Percentiles rank a stretch among this genome's conserved stretches.
Conservation (phyloP, 1,284 basidiomycete genomes). For the Fomitopsis schrenkii region DNA sequence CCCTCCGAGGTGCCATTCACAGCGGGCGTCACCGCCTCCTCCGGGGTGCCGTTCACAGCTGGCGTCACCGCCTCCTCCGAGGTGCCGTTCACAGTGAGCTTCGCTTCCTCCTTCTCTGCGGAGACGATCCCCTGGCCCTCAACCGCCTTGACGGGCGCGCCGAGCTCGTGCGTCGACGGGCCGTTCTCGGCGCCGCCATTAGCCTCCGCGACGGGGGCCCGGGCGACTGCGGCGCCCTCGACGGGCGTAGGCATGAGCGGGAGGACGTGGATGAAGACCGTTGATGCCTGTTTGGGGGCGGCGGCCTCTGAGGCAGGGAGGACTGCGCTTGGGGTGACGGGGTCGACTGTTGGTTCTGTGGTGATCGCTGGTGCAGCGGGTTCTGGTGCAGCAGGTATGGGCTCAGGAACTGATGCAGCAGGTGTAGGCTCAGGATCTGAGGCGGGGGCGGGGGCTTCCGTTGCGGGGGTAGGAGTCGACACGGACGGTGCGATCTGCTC, state of each 20-base stretch:
- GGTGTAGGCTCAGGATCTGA: conserved; percentile 4
- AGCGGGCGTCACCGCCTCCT: not conserved
- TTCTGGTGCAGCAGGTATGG: conserved; percentile 1
- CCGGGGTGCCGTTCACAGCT: not conserved
- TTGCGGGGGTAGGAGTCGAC: conserved; percentile 5
- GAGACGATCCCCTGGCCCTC: not conserved
- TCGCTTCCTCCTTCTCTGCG: not conserved
- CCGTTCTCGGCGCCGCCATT: not conserved
- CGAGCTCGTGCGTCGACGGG: conserved; percentile 16
- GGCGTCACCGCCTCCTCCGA: not conserved
- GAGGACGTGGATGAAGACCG: conserved; percentile 9
- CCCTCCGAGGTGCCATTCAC: conserved; percentile 7
- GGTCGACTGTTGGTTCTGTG: not conserved
- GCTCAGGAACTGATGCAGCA: conserved; percentile 3
- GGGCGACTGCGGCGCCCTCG: conserved; percentile 12
- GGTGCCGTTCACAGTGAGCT: conserved; percentile 7
- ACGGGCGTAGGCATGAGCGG: conserved; percentile 14
- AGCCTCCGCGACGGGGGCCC: conserved; percentile 5
- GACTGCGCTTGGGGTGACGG: conserved; percentile 8
- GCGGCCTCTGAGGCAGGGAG: conserved; percentile 10
- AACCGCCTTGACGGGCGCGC: conserved; percentile 1
- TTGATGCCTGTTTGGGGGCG: conserved; percentile 8
- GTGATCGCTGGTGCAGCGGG: not conserved
- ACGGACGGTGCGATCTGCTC: conserved; percentile 21
- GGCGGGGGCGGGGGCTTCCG: conserved; percentile 8